Base-by-base conservation (phyloP, 805 yeast genomes). In the Candida gorgasii region DNA sequence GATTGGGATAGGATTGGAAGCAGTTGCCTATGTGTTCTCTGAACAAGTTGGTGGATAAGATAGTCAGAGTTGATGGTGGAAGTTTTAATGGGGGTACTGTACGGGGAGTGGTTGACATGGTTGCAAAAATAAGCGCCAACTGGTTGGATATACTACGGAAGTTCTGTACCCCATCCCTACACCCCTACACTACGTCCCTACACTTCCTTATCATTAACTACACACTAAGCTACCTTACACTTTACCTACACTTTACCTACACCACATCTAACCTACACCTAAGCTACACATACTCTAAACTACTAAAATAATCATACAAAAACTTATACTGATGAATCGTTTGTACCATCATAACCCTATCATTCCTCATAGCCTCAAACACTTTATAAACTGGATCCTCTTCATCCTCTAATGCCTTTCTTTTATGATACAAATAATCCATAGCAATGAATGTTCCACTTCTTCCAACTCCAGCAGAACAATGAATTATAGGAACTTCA, bases 381-480 rank as follows among this genome's bases (percentile, higher is more conserved):
- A 60, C 53, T 9, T 55, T 55, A 29, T 43, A 52, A 5, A 69
- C 57, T 3, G 63, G 58, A 42, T 69, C 73, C 12, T 32, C 39
- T 11, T 36, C 12, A 8, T 23, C 3, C 34, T 27, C 16, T 23
- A 36, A 9, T 19, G 24, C 13, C 8, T 30, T 15, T 1, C 14
- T 30, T 9, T 43, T 52, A 47, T 29, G 52, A 52, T 57, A 38
- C 44, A 69, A 44, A 51, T 63, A 66, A 55, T 61, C 73, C 46
- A 61, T 50, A 5, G 69, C 67, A 28, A 64, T 65, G 40, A 65
- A 63, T 0, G 72, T 65, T 2, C 73, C 73, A 0, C 76, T 67
- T 46, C 78, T 53, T 3, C 78, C 78, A 1, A 72, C 76, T 0
- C 78, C 78, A 5, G 78, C 78, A 5, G 77, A 72, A 41, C 78